A percentile compares a stretch with the other conserved stretches of the same genome.
Conservation (phyloP, 441 rosid genomes). For the Biscutella laevigata region DNA sequence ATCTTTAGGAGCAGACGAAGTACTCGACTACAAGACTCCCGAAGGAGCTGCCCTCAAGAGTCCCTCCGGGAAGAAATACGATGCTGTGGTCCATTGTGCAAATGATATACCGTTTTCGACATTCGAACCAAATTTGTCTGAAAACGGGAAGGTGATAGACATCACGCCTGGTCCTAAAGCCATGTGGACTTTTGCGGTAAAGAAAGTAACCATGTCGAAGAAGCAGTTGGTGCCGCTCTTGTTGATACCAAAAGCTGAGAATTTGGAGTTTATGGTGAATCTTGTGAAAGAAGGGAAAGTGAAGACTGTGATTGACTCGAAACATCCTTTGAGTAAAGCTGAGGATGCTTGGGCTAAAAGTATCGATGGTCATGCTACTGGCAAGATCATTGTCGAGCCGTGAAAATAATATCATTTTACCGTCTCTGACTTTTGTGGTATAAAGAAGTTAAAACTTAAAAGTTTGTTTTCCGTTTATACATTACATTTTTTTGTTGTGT, state of each 20-base stretch:
- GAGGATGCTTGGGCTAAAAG: slow-evolving; percentile 79
- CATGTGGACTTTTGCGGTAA: slow-evolving; percentile 36
- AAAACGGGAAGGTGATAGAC: slow-evolving; percentile 53
- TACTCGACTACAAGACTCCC: slow-evolving; percentile 62
- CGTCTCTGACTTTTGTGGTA: neutral
- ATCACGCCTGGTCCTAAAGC: slow-evolving; percentile 47
- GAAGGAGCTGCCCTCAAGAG: slow-evolving; percentile 64
- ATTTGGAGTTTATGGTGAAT: slow-evolving; percentile 40
- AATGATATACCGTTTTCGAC: slow-evolving; percentile 43
- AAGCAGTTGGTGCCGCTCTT: slow-evolving; percentile 53
- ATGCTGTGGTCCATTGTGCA: slow-evolving; percentile 64
- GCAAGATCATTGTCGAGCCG: slow-evolving; percentile 64
- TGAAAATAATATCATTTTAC: neutral
- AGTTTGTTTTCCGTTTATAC: neutral
- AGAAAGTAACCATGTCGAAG: slow-evolving; percentile 56
- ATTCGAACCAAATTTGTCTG: slow-evolving; percentile 21
- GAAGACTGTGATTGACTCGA: slow-evolving; percentile 59
- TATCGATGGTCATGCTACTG: slow-evolving; percentile 64
- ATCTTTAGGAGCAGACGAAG: slow-evolving; percentile 69
- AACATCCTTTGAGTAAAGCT: slow-evolving; percentile 48
- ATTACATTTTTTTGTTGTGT: neutral
- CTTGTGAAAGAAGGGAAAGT: slow-evolving; percentile 58
- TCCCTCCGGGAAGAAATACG: slow-evolving; percentile 62
- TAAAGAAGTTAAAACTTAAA: neutral
- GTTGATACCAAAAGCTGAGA: slow-evolving; percentile 31